Conservation (phyloP, 2,329 filamentous ascomycete genomes). For the Fusarium napiforme region DNA sequence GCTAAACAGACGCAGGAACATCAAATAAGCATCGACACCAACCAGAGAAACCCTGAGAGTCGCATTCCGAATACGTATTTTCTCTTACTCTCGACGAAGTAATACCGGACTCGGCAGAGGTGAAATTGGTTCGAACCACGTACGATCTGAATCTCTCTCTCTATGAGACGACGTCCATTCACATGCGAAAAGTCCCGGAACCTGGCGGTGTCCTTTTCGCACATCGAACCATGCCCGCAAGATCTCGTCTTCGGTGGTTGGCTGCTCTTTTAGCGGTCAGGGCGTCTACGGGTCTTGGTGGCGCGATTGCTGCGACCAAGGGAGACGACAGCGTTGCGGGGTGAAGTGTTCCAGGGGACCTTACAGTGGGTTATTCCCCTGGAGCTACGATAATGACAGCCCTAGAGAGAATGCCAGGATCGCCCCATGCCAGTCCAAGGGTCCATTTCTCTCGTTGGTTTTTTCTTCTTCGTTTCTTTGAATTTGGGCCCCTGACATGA, state of each 20-base stretch:
- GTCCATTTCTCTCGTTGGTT: slow-evolving; percentile 4
- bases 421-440: slow-evolving; percentile 10
- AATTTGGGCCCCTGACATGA: slow-evolving; percentile 11
- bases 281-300: slow-evolving; percentile 26
- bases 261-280: slow-evolving; percentile 33
- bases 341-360: slow-evolving; percentile 31
- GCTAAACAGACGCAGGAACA: slow-evolving; percentile 11
- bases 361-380: slow-evolving; percentile 18
- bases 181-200: slow-evolving; percentile 36
- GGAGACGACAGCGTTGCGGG: slow-evolving; percentile 26
- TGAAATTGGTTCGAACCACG: slow-evolving; percentile 24
- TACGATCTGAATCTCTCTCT: slow-evolving; percentile 22
- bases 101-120: slow-evolving; percentile 29
- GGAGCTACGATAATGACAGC: slow-evolving; percentile 11
- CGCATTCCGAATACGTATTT: slow-evolving; percentile 19
- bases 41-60: neutral
- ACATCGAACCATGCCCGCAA: slow-evolving; percentile 37
- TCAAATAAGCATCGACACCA: slow-evolving; percentile 8
- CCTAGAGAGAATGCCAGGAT: slow-evolving; percentile 17
- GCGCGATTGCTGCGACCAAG: slow-evolving; percentile 20
- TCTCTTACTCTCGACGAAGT: slow-evolving; percentile 26
- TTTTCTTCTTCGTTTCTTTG: neutral
- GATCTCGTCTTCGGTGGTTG: slow-evolving; percentile 26
- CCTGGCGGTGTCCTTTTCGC: slow-evolving; percentile 31
- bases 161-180: slow-evolving; percentile 17